phyloP scores from a whole-genome alignment of 2,329 filamentous ascomycete species.

The Pleurostoma richardsiae region DNA sequence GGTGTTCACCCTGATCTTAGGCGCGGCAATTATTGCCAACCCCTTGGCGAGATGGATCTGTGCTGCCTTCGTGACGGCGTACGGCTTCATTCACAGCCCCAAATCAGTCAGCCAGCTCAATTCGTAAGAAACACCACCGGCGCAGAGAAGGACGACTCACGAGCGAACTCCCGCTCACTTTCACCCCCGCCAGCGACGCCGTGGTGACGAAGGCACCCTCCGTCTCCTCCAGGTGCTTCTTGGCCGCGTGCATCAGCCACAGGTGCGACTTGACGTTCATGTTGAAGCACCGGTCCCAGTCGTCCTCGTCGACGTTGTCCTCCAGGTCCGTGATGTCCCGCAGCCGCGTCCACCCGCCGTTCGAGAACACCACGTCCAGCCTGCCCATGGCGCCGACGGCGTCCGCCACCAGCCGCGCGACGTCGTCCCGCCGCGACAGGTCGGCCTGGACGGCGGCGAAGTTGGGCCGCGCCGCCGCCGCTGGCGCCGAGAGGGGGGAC shows the following conservation, averaged over 20 bases:
- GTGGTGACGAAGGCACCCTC: constrained; percentile 61
- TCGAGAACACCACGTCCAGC: constrained; percentile 73
- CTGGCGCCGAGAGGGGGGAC: constrained; percentile 38
- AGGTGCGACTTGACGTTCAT: constrained; percentile 61
- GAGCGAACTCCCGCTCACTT: constrained; percentile 56
- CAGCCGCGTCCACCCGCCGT: constrained; percentile 55
- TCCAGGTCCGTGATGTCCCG: constrained; percentile 40
- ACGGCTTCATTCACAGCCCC: constrained; percentile 42
- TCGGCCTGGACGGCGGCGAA: constrained; percentile 61
- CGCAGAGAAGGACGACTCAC: constrained; percentile 21
- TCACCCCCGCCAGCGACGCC: constrained; percentile 59
- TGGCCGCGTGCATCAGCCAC: constrained; percentile 53
- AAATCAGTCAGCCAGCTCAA: too few species aligned
- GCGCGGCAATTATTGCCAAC: constrained; percentile 46
- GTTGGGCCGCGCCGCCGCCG: constrained; percentile 10
- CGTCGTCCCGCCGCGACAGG: constrained; percentile 53
- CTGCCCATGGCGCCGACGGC: constrained; percentile 58
- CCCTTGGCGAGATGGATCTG: constrained; percentile 54
- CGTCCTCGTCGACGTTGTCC: constrained; percentile 49
- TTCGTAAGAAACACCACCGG: neutral
- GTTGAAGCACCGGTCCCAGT: constrained; percentile 55
- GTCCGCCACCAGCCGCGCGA: constrained; percentile 53
- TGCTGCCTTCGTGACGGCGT: constrained; percentile 73
- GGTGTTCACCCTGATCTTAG: constrained; percentile 53
- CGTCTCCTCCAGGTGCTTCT: constrained; percentile 45